These are phyloP conservation scores for Flammula alnicola DNA, from an alignment of 1,284 basidiomycete species.

Conservation along the genomic window DNA sequence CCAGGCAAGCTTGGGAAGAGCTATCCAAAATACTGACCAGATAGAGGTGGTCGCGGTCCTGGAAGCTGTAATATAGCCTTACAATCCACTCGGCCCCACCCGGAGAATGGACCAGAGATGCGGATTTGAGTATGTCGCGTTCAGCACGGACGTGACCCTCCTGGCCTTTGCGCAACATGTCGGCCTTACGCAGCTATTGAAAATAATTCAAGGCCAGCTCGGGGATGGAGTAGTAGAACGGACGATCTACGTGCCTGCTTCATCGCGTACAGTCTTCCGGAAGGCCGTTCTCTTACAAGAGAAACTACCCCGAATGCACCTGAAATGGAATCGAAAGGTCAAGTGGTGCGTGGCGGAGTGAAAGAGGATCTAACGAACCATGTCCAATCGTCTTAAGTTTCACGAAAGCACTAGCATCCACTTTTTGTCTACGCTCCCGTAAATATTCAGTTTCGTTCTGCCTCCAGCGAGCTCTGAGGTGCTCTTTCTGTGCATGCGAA, in stretches of 20 bases:
- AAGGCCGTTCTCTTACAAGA: conserved; percentile 82
- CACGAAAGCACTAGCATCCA: conserved; percentile 85
- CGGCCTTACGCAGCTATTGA: conserved; percentile 85
- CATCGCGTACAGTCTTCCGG: conserved; percentile 91
- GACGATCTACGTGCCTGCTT: conserved; percentile 73
- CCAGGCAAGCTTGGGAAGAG: conserved; percentile 29
- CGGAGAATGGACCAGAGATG: conserved; percentile 70
- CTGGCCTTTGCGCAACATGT: conserved; percentile 98
- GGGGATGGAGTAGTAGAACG: conserved; percentile 8
- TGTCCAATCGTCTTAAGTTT: conserved; percentile 96
- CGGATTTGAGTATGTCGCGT: conserved; percentile 86
- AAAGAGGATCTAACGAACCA: conserved; percentile 52
- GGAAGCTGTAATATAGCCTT: conserved; percentile 88
- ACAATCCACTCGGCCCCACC: conserved; percentile 91
- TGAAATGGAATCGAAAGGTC: conserved; percentile 40
- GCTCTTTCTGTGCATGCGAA: conserved; percentile 70
- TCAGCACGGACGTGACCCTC: conserved; percentile 95
- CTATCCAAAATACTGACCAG: conserved; percentile 60
- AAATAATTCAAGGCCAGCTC: conserved; percentile 18
- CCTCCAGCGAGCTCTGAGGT: conserved; percentile 77
- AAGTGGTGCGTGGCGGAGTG: conserved; percentile 18
- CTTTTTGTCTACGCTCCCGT: conserved; percentile 80
- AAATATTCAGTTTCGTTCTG: conserved; percentile 91
- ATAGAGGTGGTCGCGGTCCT: conserved; percentile 92
- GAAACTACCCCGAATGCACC: conserved; percentile 97